Percentiles rank a stretch among this genome's conserved stretches.
Conservation (phyloP, 805 yeast genomes). For the Candida maltosa region DNA sequence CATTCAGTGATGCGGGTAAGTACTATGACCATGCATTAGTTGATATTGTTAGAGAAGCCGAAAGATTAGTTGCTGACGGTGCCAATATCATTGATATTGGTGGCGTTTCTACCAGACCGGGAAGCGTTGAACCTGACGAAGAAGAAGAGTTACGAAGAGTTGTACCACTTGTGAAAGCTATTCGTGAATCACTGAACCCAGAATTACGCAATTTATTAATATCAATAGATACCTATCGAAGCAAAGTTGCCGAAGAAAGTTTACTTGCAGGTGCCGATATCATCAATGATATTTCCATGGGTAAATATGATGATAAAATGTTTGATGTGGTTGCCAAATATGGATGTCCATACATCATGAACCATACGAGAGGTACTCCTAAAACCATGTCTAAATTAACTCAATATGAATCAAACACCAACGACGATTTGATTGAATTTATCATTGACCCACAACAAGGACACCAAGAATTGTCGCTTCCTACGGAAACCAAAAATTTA, state of each 20-base stretch:
- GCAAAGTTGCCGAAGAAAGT: slow-evolving; percentile 68
- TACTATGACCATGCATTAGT: slow-evolving; percentile 27
- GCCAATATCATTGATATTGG: slow-evolving; percentile 88
- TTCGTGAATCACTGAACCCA: slow-evolving; percentile 43
- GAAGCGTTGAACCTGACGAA: slow-evolving; percentile 56
- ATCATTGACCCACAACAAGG: slow-evolving; percentile 23
- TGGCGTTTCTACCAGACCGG: slow-evolving; percentile 92
- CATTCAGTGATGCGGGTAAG: slow-evolving; percentile 87
- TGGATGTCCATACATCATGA: slow-evolving; percentile 75
- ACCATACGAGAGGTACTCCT: slow-evolving; percentile 84
- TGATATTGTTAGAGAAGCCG: slow-evolving; percentile 44
- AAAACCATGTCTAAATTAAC: slow-evolving; percentile 64
- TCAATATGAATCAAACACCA: slow-evolving; percentile 43
- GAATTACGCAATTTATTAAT: slow-evolving; percentile 46
- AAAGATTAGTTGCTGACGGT: slow-evolving; percentile 50
- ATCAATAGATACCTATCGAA: slow-evolving; percentile 86
- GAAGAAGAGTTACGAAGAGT: slow-evolving; percentile 73
- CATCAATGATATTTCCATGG: slow-evolving; percentile 87
- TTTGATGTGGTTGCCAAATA: slow-evolving; percentile 64
- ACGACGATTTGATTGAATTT: slow-evolving; percentile 36
- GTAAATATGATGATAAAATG: slow-evolving; percentile 63
- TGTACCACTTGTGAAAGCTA: slow-evolving; percentile 61
- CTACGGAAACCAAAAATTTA: slow-evolving; percentile 30
- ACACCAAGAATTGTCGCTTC: slow-evolving; percentile 15
- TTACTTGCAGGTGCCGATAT: slow-evolving; percentile 82